These are phyloP conservation scores for Trichophaea hybrida DNA, from an alignment of 2,329 filamentous ascomycete species.

Conservation along the genomic window DNA sequence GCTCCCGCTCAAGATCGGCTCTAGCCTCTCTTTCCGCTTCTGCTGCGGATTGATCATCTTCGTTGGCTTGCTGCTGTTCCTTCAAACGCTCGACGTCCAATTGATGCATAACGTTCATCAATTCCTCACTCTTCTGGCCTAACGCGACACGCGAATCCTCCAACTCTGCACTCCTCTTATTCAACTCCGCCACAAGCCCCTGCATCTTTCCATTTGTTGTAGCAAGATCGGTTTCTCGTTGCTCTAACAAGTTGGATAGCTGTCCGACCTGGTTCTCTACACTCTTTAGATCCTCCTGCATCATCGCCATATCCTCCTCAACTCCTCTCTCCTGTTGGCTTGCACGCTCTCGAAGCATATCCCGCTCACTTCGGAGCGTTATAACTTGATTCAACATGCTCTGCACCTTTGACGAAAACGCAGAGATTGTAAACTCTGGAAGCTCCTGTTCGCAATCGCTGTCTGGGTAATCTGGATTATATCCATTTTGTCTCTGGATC, in stretches of 20 bases:
- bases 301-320: slow-evolving; percentile 12
- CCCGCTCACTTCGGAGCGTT: slow-evolving; percentile 68
- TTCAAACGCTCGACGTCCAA: slow-evolving; percentile 31
- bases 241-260: slow-evolving; percentile 13
- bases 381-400: slow-evolving; percentile 65
- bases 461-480: slow-evolving; percentile 45
- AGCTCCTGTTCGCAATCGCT: slow-evolving; percentile 50
- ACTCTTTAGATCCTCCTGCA: slow-evolving; percentile 14
- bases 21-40: slow-evolving; percentile 26
- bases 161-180: slow-evolving; percentile 50
- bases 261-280: slow-evolving; percentile 26
- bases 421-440: slow-evolving; percentile 50
- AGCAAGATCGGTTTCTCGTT: slow-evolving; percentile 17
- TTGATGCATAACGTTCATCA: slow-evolving; percentile 34
- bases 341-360: slow-evolving; percentile 74
- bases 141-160: slow-evolving; percentile 37
- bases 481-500: slow-evolving; percentile 40
- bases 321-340: slow-evolving; percentile 72
- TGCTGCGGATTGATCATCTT: slow-evolving; percentile 23
- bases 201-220: slow-evolving; percentile 34
- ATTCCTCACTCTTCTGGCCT: slow-evolving; percentile 32
- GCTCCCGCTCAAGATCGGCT: background rate
- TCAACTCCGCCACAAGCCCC: slow-evolving; percentile 34
- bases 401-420: slow-evolving; percentile 65
- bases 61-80: slow-evolving; percentile 12